Conservation (phyloP, 2,329 filamentous ascomycete species). For the Thielaviopsis cerberus region DNA sequence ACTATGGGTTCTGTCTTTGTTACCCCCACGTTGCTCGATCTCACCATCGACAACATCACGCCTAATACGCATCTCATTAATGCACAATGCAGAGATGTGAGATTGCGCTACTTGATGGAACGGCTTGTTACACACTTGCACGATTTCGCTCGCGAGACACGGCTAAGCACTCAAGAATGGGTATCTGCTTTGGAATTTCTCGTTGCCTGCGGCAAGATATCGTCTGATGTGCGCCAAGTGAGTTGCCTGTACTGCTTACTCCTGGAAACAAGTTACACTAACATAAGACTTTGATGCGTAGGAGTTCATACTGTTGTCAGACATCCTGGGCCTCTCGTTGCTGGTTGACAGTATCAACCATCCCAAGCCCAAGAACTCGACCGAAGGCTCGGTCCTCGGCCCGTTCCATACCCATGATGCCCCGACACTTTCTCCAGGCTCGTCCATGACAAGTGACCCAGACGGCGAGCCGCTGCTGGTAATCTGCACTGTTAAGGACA, state of each 20-base stretch:
- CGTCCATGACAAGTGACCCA: constrained; percentile 42
- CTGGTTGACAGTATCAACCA: constrained; percentile 62
- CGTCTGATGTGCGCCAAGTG: constrained; percentile 48
- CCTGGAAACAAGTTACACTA: not conserved
- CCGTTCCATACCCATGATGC: constrained; percentile 68
- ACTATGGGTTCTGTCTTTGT: not conserved
- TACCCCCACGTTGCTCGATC: constrained; percentile 22
- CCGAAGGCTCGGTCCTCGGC: constrained; percentile 60
- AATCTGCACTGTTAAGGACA: constrained; percentile 47
- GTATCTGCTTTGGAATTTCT: constrained; percentile 51
- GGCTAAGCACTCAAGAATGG: constrained; percentile 56
- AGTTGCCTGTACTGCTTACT: too few relatives aligned
- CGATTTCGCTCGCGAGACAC: constrained; percentile 57
- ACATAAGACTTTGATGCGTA: constrained; percentile 15
- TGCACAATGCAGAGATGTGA: constrained; percentile 39
- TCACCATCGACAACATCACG: constrained; percentile 58
- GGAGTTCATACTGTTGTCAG: constrained; percentile 62
- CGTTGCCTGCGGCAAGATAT: constrained; percentile 48
- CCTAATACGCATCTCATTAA: constrained; percentile 54
- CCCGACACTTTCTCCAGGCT: constrained; percentile 30
- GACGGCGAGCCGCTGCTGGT: constrained; percentile 48
- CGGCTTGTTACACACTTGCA: constrained; percentile 54
- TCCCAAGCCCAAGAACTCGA: constrained; percentile 47
- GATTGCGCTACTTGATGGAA: constrained; percentile 50
- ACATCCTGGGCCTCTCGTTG: constrained; percentile 54